Evolutionary conservation across 805 yeast species (phyloP).

Genomic region (Metschnikowia lachancei): DNA sequence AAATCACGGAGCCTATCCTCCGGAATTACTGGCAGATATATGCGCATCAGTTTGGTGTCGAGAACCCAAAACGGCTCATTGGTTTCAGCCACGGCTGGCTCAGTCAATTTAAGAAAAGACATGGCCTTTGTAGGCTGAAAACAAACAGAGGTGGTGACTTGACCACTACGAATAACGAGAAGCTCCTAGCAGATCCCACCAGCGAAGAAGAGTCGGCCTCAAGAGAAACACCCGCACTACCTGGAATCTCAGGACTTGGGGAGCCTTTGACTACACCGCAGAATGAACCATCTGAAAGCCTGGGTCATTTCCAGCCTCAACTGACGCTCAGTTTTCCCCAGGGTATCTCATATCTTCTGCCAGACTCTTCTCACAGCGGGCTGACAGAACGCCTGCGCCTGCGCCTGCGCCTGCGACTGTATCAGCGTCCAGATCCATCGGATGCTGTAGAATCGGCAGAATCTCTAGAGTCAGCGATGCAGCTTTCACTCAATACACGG

Average conservation of each 20-base stretch:
- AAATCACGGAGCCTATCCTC: constrained; percentile 53
- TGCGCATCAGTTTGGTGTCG: constrained; percentile 56
- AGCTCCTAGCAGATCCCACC: constrained; percentile 6
- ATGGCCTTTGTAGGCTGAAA: constrained; percentile 37
- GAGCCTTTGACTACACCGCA: background rate
- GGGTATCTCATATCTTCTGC: constrained; percentile 9
- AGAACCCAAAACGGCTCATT: constrained; percentile 55
- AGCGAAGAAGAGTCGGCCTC: constrained; percentile 4
- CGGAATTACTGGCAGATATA: constrained; percentile 55
- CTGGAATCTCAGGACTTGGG: background rate
- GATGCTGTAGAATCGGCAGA: constrained; percentile 4
- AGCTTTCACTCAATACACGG: constrained; percentile 4
- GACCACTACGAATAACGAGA: constrained; percentile 11
- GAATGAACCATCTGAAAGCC: background rate
- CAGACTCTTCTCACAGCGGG: background rate
- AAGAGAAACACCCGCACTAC: background rate
- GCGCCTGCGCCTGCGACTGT: background rate
- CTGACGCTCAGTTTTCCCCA: constrained; percentile 12
- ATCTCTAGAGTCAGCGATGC: constrained; percentile 10
- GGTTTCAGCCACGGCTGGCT: constrained; percentile 65
- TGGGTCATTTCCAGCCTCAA: constrained; percentile 10
- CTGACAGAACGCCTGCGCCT: background rate
- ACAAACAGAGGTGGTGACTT: constrained; percentile 28
- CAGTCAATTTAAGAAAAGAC: constrained; percentile 57
- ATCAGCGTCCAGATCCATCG: background rate